These are phyloP conservation scores for Ricinus communis DNA, from an alignment of 345 rosid genomes.

Conservation along the genomic window DNA sequence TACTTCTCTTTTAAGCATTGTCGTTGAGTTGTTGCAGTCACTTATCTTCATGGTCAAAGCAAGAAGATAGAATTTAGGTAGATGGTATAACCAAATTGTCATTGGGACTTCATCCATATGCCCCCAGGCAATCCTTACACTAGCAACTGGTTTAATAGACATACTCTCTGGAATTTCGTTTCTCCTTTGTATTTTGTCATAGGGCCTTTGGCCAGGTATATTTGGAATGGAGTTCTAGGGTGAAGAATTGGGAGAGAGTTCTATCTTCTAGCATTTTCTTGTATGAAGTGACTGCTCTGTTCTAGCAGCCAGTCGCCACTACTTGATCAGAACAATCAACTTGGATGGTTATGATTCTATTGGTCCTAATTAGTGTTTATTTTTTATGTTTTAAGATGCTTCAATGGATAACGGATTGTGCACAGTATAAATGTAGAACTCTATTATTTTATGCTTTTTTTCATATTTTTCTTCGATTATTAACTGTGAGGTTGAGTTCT, in stretches of 20 bases:
- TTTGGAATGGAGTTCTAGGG: neutral
- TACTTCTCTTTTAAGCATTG: constrained; percentile 16
- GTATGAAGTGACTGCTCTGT: too few relatives aligned
- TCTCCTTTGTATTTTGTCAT: too few relatives aligned
- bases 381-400: neutral
- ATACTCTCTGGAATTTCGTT: too few relatives aligned
- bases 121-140: neutral
- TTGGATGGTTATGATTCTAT: too few relatives aligned
- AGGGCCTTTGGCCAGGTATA: too few relatives aligned
- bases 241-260: neutral
- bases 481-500: too few relatives aligned
- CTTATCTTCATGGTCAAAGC: neutral
- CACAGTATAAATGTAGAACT: too few relatives aligned
- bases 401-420: neutral
- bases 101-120: neutral
- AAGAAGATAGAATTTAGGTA: neutral
- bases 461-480: neutral
- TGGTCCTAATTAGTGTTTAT: too few relatives aligned
- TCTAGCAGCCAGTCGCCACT: too few relatives aligned
- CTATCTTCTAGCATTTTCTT: neutral
- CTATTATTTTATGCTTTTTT: neutral
- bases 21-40: neutral
- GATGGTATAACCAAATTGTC: neutral
- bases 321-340: too few relatives aligned
- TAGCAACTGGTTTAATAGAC: neutral